Conservation (phyloP, 495 filamentous ascomycete species). For the Amphirosellinia nigrospora region DNA sequence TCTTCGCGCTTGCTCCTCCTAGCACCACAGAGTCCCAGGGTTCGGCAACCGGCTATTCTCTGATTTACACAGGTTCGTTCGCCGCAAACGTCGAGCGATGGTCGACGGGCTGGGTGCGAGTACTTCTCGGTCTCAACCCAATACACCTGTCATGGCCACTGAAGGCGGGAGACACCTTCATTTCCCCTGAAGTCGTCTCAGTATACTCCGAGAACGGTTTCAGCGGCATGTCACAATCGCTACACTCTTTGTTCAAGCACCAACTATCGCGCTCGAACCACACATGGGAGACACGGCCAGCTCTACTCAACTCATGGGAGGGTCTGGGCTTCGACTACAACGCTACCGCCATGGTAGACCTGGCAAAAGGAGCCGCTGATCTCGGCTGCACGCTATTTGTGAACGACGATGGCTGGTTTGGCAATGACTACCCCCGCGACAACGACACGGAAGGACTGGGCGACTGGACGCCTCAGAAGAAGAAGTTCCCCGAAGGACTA, state of each 20-base stretch:
- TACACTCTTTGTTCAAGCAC: slow-evolving; percentile 60
- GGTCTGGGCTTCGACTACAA: slow-evolving; percentile 59
- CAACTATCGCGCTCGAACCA: slow-evolving; percentile 61
- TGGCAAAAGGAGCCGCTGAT: slow-evolving; percentile 57
- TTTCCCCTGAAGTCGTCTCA: slow-evolving; percentile 59
- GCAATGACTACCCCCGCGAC: slow-evolving; percentile 57
- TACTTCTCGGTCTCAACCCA: slow-evolving; percentile 57
- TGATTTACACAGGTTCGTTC: slow-evolving; percentile 61
- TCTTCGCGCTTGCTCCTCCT: slow-evolving; percentile 56
- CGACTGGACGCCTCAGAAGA: slow-evolving; percentile 60
- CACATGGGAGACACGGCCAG: slow-evolving; percentile 53
- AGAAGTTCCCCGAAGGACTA: slow-evolving; percentile 60
- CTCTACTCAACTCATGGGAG: slow-evolving; percentile 64
- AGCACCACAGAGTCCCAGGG: slow-evolving; percentile 59
- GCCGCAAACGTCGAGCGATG: slow-evolving; percentile 58
- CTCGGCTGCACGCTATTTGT: slow-evolving; percentile 61
- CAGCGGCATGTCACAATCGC: slow-evolving; percentile 59
- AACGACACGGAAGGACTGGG: slow-evolving; percentile 58
- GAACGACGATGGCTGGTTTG: slow-evolving; percentile 66
- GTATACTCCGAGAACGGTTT: slow-evolving; percentile 59
- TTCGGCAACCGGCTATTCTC: slow-evolving; percentile 61
- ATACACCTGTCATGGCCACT: slow-evolving; percentile 56
- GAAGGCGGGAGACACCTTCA: slow-evolving; percentile 53
- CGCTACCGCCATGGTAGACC: slow-evolving; percentile 49
- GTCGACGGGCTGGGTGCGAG: slow-evolving; percentile 60